Evolutionary conservation across 2,329 filamentous ascomycete species (phyloP).

Genomic region (Gaeumannomyces tritici): DNA sequence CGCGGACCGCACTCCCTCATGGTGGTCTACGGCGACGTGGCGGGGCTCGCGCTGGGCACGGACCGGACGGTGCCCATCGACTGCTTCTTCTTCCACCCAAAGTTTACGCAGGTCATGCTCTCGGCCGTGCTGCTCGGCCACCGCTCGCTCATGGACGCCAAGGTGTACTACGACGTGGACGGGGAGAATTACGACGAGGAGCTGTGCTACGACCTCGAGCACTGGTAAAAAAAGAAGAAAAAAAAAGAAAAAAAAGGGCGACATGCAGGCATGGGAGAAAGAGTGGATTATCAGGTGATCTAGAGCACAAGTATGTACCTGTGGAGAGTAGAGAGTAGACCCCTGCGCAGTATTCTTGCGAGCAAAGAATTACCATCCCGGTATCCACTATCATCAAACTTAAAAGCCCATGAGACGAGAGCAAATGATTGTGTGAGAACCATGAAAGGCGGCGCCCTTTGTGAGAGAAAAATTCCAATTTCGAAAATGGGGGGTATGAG

Average conservation of each 20-base stretch:
- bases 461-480: neutral
- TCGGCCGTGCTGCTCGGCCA: slow-evolving; percentile 1
- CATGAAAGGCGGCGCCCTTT: no score
- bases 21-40: neutral
- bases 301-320: no score
- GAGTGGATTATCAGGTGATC: no score
- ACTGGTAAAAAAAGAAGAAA: neutral
- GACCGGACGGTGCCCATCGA: neutral
- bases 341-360: no score
- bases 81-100: slow-evolving; percentile 2
- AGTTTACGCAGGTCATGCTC: slow-evolving; percentile 2
- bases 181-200: neutral
- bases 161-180: slow-evolving; percentile 3
- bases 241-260: no score
- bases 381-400: no score
- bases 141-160: neutral
- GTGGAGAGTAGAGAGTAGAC: no score
- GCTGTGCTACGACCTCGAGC: slow-evolving; percentile 1
- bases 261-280: no score
- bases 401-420: neutral
- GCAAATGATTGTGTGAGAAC: neutral
- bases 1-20: neutral
- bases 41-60: neutral
- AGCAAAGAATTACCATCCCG: no score
- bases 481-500: neutral